Evolutionary conservation across 2,329 filamentous ascomycete genomes (phyloP).

Genomic region (Aureobasidium mangrovei): DNA sequence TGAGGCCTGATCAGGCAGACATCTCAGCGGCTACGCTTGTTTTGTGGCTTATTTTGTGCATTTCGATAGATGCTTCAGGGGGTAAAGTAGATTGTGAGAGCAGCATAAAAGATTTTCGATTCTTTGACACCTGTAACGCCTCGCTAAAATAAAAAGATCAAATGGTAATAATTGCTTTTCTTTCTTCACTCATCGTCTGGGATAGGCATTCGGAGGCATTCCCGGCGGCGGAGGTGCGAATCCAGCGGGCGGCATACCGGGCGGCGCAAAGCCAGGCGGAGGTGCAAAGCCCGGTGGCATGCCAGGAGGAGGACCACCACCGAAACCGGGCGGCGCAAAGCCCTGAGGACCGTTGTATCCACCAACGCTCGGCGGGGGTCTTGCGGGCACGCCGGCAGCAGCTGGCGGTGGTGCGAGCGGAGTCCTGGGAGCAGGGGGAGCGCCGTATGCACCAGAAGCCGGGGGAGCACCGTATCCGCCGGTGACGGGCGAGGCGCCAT

Average conservation of each 20-base stretch:
- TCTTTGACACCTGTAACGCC: constrained; percentile 10
- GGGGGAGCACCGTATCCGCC: constrained; percentile 16
- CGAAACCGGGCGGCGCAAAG: constrained; percentile 39
- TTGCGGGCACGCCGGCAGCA: constrained; percentile 53
- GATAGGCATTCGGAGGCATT: constrained; percentile 16
- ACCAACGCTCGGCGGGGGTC: constrained; percentile 60
- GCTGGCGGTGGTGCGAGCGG: constrained; percentile 52
- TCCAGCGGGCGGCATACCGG: constrained; percentile 4
- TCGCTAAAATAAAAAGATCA: constrained; percentile 11
- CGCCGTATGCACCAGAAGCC: too few species aligned
- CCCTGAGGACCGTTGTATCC: constrained; percentile 58
- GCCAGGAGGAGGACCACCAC: constrained; percentile 28
- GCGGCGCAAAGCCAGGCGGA: constrained; percentile 17
- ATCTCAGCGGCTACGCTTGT: too few species aligned
- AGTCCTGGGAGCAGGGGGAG: constrained; percentile 25
- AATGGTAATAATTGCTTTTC: not conserved
- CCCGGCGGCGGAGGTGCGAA: constrained; percentile 36
- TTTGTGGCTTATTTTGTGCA: too few species aligned
- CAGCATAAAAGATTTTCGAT: too few species aligned
- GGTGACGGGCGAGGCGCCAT: constrained; percentile 17
- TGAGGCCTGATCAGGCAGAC: too few species aligned
- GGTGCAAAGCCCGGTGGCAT: constrained; percentile 29
- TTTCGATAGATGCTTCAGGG: too few species aligned
- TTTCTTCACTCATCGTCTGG: constrained; percentile 9
- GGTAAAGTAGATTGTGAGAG: too few species aligned